Evolutionary conservation across 2,329 filamentous ascomycete species (phyloP).

Genomic region (Cryphonectria japonica): DNA sequence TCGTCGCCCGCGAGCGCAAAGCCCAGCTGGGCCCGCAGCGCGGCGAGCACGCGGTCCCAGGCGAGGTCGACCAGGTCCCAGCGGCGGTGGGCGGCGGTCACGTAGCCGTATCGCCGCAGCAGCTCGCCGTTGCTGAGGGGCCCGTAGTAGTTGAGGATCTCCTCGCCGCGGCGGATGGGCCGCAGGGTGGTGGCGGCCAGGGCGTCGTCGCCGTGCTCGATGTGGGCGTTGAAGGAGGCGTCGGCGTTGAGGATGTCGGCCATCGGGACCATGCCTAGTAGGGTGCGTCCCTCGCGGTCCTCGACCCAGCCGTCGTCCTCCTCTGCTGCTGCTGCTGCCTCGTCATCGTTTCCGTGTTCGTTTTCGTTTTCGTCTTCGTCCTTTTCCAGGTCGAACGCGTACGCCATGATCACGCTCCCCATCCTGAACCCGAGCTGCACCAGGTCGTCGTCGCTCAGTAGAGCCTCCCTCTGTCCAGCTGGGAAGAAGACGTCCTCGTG

Average conservation of each 20-base stretch:
- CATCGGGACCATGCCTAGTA: slow-evolving; percentile 88
- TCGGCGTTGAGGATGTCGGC: slow-evolving; percentile 91
- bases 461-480: slow-evolving; percentile 34
- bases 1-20: slow-evolving; percentile 38
- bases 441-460: slow-evolving; percentile 49
- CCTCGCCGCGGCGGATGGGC: slow-evolving; percentile 69
- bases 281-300: slow-evolving; percentile 58
- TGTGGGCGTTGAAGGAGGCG: slow-evolving; percentile 76
- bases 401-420: slow-evolving; percentile 90
- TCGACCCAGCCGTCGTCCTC: slow-evolving; percentile 65
- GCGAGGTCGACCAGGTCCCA: slow-evolving; percentile 85
- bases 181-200: slow-evolving; percentile 75
- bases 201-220: slow-evolving; percentile 55
- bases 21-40: slow-evolving; percentile 41
- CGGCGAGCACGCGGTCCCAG: slow-evolving; percentile 58
- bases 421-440: slow-evolving; percentile 70
- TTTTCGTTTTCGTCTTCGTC: slow-evolving; percentile 41
- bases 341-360: slow-evolving; percentile 58
- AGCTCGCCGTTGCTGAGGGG: slow-evolving; percentile 82
- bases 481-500: slow-evolving; percentile 52
- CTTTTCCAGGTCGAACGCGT: slow-evolving; percentile 80
- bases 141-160: slow-evolving; percentile 90
- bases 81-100: slow-evolving; percentile 74
- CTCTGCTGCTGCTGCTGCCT: slow-evolving; percentile 48
- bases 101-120: slow-evolving; percentile 83